Base-by-base conservation (phyloP, 2,329 filamentous ascomycete genomes). In the Aureobasidium mangrovei region DNA sequence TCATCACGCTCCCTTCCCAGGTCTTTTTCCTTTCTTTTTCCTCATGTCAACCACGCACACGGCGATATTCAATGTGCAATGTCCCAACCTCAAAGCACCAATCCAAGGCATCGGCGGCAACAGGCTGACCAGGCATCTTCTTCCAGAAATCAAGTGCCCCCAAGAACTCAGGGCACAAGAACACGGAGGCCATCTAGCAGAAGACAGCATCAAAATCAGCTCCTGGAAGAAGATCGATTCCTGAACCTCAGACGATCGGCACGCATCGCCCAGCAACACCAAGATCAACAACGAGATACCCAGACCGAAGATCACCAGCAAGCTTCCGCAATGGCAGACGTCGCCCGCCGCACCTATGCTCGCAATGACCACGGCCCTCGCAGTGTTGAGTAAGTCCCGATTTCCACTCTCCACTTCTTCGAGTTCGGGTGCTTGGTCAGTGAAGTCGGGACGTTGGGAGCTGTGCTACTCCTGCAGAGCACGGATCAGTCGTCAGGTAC, bases 361-460 rank as follows among this genome's bases (percentile, higher is more conserved):
- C 53, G 53, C 53, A 54, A 54, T 38, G 53, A 54, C 28, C 42
- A 42, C 43, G 53, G 53, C 24, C 53, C 53, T 41, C 53, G 53
- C 29, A 39, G 35, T 41, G 53, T 54, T 3, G 53, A 54, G 49
- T 53, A 44, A 44, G 49, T 53, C 12, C 27, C 12, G 36, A 8
- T 35, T 4, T n/a, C 7, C 5, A 5, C 36, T 7, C 26, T 39
- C 46, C 46, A 49, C 27, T 49, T 32, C 26, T 24, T 6, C 35
- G 8, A 18, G 12, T 24, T 5, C 35, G 27, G 10, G 8, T 18
- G 36, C 12, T 39, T 39, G 36, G n/a, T 9, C n/a, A n/a, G 32
- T 10, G 10, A 10, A 35, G 38, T 51, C 38, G 4, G 4, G 2
- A 24, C 9, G 28, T 33, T 18, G 18, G 18, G 38, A 51, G 9